phyloP scores from a whole-genome alignment of 2,329 filamentous ascomycete species.

The Cladosporium sp. region DNA sequence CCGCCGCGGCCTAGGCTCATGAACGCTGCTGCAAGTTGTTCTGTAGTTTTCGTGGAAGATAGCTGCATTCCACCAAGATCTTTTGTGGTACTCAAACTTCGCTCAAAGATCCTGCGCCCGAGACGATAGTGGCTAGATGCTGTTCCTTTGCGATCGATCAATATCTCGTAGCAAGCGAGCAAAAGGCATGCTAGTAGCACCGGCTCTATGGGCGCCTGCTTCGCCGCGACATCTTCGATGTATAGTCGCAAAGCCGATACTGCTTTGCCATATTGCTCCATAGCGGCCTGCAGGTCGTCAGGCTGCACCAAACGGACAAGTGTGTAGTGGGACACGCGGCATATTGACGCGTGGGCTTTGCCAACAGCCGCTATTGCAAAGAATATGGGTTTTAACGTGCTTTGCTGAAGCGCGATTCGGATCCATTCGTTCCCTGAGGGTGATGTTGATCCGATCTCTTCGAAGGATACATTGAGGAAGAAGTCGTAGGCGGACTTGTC shows the following conservation, averaged over 20 bases:
- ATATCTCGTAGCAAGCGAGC: slow-evolving; percentile 6
- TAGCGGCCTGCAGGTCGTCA: neutral
- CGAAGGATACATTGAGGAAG: neutral
- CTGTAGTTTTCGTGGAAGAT: neutral
- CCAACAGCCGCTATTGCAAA: slow-evolving; percentile 4
- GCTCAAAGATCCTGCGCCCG: neutral
- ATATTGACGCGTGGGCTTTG: neutral
- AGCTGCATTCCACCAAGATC: neutral
- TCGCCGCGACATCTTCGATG: neutral
- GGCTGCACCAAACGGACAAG: neutral
- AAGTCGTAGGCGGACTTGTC: slow-evolving; percentile 1
- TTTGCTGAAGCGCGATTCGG: neutral
- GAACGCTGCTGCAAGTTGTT: neutral
- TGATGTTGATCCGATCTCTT: neutral
- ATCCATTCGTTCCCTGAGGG: neutral
- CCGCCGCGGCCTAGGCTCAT: neutral
- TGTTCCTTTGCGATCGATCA: neutral
- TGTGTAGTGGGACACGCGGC: neutral
- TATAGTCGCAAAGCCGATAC: neutral
- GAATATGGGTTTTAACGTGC: neutral
- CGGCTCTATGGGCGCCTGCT: neutral
- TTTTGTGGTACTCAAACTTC: neutral
- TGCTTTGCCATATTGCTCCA: slow-evolving; percentile 4
- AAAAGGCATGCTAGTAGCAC: slow-evolving; percentile 3
- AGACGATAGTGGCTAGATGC: slow-evolving; percentile 1